Evolutionary conservation across 371 early-diverging fungal species (phyloP), one percentile per base, ranked within the genome.

Genomic region (Apophysomyces elegans): DNA sequence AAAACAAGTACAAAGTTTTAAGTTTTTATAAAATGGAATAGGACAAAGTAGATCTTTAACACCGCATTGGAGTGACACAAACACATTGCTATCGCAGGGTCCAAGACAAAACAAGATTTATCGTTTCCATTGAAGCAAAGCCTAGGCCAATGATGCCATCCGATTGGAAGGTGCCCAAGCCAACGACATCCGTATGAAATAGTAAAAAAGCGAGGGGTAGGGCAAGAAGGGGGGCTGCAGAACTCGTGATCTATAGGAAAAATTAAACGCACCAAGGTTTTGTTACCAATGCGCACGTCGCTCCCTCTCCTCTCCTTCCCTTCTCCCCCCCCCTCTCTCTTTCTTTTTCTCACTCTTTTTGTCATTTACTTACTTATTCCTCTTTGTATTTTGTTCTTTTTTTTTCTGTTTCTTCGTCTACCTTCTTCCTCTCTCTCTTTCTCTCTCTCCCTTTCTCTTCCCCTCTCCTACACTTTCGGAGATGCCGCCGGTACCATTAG

Each of bases 231-330:
- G 21, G 54, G 54, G 54, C 5, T 32, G 54, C 54, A 50, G 54
- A 50, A 21, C 54, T 50, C 54, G 54, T 50, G 54, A 50, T 50
- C 21, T 21, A 50, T 21, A 8, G 21, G 54, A 50, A 50, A 50
- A 50, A 26, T 26, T 50, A 50, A 50, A 50, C 21, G 21, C 54
- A 21, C 54, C 54, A 21, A 50, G 3, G 16, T 50, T 50, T 50
- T 50, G 54, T 50, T 50, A 50, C 54, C 54, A 50, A 50, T 50
- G 54, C 54, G 54, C 11, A 18, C 9, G 54, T 21, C 54, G 16
- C 9, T 50, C 54, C 21, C 21, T 50, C 21, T 50, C 41, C 21
- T 26, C 13, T 41, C 13, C 13, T 13, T 8, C 11, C 54, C 21
- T 26, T 50, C 54, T 50, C 54, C 9, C 54, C 21, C 21, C 21